Conservation (phyloP, 176 grass and related monocot species). For the Carex littledalei region DNA sequence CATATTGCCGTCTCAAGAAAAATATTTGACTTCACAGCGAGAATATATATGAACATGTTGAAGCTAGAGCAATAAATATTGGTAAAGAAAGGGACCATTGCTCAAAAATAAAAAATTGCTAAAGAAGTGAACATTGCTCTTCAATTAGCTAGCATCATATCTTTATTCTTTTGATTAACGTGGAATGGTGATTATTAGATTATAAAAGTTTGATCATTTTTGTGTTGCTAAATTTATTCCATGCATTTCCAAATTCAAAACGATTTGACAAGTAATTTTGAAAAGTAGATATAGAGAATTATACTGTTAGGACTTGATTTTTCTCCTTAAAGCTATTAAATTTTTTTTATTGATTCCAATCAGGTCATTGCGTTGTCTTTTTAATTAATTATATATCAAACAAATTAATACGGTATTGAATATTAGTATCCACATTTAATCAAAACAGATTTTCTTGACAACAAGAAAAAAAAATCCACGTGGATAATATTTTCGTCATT, state of each 20-base stretch:
- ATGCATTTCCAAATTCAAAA: too few relatives aligned
- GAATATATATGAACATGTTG: background rate
- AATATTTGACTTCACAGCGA: background rate
- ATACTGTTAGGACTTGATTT: too few relatives aligned
- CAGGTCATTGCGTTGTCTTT: background rate
- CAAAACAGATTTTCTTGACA: background rate
- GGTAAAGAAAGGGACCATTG: too few relatives aligned
- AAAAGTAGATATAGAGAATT: too few relatives aligned
- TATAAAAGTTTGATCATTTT: too few relatives aligned
- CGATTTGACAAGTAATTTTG: too few relatives aligned
- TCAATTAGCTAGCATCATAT: background rate
- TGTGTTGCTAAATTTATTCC: too few relatives aligned
- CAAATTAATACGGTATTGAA: background rate
- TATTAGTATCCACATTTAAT: background rate
- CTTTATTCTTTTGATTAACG: background rate
- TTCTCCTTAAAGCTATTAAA: too few relatives aligned
- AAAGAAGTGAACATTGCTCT: background rate
- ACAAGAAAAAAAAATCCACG: background rate
- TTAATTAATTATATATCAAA: background rate
- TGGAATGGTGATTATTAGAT: too few relatives aligned
- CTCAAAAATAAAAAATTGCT: too few relatives aligned
- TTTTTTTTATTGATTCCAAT: too few relatives aligned
- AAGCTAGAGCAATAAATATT: background rate
- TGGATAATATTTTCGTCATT: background rate
- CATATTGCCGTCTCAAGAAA: background rate